Percentiles rank a stretch among this genome's conserved stretches.
Conservation (phyloP, 1,284 basidiomycete species). For the Moesziomyces aphidis region DNA sequence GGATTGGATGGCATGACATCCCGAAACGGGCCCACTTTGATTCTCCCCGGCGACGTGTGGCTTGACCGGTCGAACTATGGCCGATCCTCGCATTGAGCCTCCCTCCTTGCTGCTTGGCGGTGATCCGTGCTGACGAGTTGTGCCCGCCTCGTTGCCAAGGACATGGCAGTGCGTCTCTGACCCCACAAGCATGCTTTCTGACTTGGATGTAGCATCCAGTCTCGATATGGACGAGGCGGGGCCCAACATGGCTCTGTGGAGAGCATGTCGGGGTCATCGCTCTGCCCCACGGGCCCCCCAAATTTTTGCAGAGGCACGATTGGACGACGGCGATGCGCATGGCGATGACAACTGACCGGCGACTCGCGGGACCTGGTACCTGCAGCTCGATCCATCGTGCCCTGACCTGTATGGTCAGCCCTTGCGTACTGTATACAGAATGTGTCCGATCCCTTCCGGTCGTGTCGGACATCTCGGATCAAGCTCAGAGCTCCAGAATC, state of each 20-base stretch:
- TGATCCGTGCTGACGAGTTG: neutral
- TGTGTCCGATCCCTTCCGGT: no score
- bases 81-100: neutral
- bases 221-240: neutral
- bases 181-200: neutral
- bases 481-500: no score
- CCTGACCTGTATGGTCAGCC: neutral
- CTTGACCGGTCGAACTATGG: constrained; percentile 6
- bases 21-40: neutral
- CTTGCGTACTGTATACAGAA: neutral
- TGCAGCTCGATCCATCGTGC: neutral
- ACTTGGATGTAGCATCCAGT: no score
- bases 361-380: neutral
- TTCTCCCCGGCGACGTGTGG: neutral
- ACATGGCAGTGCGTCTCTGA: neutral
- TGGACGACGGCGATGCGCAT: neutral
- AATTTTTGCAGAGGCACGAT: neutral
- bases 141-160: neutral
- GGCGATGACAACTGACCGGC: neutral
- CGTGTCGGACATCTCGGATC: no score
- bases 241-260: neutral
- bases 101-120: neutral
- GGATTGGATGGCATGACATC: no score
- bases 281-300: neutral
- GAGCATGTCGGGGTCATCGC: neutral